These are phyloP conservation scores for Colletotrichum zoysiae DNA, from an alignment of 2,329 filamentous ascomycete species.

Conservation along the genomic window DNA sequence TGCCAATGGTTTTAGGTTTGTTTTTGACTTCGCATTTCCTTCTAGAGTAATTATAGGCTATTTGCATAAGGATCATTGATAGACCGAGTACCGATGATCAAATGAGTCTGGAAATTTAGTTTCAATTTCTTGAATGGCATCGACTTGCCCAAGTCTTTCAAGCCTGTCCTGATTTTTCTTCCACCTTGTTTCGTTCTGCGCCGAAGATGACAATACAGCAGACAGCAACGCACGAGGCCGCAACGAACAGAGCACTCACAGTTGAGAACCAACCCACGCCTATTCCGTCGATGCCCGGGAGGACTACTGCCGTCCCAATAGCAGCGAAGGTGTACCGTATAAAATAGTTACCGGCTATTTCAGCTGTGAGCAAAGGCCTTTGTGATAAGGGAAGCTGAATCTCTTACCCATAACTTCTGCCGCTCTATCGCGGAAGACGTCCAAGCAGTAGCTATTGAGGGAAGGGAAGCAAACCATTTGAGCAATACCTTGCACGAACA, in stretches of 20 bases:
- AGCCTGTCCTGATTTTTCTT: slow-evolving; percentile 14
- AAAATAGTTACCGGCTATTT: slow-evolving; percentile 80
- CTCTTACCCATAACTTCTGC: slow-evolving; percentile 40
- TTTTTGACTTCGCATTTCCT: too few relatives aligned
- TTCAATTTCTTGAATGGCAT: not conserved
- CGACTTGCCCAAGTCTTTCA: not conserved
- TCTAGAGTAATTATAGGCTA: not conserved
- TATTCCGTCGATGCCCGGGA: slow-evolving; percentile 79
- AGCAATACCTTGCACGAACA: slow-evolving; percentile 77
- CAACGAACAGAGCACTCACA: slow-evolving; percentile 57
- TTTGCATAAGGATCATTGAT: not conserved
- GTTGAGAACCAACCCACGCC: slow-evolving; percentile 88
- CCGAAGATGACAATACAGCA: slow-evolving; percentile 35
- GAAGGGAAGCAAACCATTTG: slow-evolving; percentile 78
- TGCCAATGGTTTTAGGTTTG: not conserved
- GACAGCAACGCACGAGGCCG: slow-evolving; percentile 27
- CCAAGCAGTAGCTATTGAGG: slow-evolving; percentile 68
- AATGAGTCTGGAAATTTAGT: not conserved
- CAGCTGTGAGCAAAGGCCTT: not conserved
- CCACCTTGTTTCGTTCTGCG: slow-evolving; percentile 4
- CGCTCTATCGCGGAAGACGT: slow-evolving; percentile 38
- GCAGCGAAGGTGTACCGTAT: slow-evolving; percentile 82
- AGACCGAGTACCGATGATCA: not conserved
- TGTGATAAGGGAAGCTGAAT: too few relatives aligned
- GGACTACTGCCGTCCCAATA: slow-evolving; percentile 75